These are phyloP conservation scores for Trametes polyzona DNA, from an alignment of 1,284 basidiomycete genomes.

Conservation along the genomic window DNA sequence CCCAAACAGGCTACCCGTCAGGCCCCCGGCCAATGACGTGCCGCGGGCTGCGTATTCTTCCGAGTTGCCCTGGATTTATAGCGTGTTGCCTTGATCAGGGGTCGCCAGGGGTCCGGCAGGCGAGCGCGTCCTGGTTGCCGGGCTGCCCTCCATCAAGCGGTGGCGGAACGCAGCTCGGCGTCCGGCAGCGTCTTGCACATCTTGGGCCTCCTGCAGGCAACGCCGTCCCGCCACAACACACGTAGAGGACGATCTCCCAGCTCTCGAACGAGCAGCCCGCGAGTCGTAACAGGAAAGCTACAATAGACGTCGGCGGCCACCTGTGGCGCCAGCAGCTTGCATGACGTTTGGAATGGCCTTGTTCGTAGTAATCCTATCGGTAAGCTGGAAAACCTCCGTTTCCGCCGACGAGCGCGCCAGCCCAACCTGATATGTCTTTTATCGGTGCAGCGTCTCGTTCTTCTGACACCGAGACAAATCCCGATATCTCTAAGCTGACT, in stretches of 20 bases:
- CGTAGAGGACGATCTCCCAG: neutral
- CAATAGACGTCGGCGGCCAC: too few relatives aligned
- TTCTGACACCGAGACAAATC: neutral
- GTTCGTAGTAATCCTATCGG: neutral
- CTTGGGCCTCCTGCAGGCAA: constrained; percentile 1
- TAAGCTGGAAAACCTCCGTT: neutral
- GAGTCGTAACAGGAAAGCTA: neutral
- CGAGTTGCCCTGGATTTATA: neutral
- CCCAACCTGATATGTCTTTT: constrained; percentile 10
- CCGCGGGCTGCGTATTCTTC: too few relatives aligned
- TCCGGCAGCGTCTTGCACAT: neutral
- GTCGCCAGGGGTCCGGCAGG: constrained; percentile 16
- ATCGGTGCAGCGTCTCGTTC: neutral
- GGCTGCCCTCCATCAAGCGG: neutral
- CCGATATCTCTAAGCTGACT: neutral
- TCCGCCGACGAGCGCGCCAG: constrained; percentile 1
- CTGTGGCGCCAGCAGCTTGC: too few relatives aligned
- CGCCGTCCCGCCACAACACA: neutral
- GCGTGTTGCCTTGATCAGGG: constrained; percentile 9
- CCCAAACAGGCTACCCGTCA: constrained; percentile 4
- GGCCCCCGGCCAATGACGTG: too few relatives aligned
- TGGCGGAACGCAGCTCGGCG: too few relatives aligned
- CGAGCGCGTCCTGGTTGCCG: constrained; percentile 4
- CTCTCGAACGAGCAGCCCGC: neutral
- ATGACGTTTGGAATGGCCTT: neutral